Conservation (phyloP, 495 filamentous ascomycete genomes). For the Podospora conica region DNA sequence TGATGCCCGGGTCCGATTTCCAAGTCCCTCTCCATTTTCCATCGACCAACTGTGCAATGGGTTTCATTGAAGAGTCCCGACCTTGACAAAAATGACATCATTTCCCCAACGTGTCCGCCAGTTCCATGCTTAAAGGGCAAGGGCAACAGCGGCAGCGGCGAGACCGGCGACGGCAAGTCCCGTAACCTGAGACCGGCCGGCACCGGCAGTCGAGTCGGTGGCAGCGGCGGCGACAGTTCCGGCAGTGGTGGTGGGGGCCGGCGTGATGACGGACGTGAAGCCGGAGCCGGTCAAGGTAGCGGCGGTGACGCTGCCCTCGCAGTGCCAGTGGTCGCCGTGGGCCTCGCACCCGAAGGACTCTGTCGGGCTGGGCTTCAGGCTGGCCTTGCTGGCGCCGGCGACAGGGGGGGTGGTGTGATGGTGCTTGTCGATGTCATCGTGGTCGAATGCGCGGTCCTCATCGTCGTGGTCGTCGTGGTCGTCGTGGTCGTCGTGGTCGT, state of each 20-base stretch:
- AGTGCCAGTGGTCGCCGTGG: constrained; percentile 40
- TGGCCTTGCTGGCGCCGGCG: constrained; percentile 10
- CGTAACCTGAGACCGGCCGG: background rate
- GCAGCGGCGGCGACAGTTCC: background rate
- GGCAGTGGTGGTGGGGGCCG: background rate
- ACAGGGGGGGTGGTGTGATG: background rate
- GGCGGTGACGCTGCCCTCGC: constrained; percentile 25
- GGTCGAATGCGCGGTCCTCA: constrained; percentile 4
- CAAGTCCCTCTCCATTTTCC: no score
- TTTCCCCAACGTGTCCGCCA: background rate
- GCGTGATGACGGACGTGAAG: background rate
- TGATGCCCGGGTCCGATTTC: background rate
- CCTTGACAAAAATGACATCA: background rate
- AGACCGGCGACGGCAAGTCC: background rate
- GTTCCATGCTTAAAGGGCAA: background rate
- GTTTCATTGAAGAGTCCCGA: no score
- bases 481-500: constrained; percentile 11
- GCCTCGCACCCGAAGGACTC: constrained; percentile 32
- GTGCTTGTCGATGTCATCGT: constrained; percentile 14
- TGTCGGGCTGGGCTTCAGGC: constrained; percentile 28
- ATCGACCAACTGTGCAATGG: no score
- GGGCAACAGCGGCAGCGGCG: background rate
- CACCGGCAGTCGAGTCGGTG: background rate
- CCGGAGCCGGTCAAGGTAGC: background rate
- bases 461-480: background rate